Conservation (phyloP, 768 basidiomycete genomes). For the Boletus fagicola region DNA sequence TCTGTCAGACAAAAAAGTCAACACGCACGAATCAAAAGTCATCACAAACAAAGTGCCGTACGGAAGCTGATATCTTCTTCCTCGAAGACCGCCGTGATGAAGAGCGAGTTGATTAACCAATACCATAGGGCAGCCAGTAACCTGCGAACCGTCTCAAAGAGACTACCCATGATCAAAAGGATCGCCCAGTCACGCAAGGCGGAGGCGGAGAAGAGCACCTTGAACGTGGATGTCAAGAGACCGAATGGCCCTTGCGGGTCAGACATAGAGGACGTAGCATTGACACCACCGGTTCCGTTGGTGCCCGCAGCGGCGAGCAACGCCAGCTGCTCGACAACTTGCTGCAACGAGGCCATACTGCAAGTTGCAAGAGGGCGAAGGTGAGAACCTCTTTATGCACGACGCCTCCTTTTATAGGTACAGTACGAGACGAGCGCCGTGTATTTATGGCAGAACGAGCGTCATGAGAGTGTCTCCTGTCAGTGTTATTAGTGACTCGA, state of each 20-base stretch:
- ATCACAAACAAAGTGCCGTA: constrained; percentile 30
- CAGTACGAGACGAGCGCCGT: background rate
- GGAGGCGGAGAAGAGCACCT: constrained; percentile 49
- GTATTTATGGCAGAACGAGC: background rate
- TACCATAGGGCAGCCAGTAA: constrained; percentile 42
- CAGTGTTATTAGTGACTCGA: constrained; percentile 6
- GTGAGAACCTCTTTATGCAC: background rate
- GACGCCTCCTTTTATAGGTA: constrained; percentile 13
- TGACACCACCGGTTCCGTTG: constrained; percentile 12
- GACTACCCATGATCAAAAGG: constrained; percentile 58
- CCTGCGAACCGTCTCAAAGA: constrained; percentile 59
- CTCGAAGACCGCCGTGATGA: constrained; percentile 61
- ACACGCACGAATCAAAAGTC: background rate
- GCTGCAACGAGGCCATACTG: constrained; percentile 28
- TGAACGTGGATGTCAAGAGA: constrained; percentile 37
- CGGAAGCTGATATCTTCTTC: constrained; percentile 57
- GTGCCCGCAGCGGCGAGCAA: constrained; percentile 21
- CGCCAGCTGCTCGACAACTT: constrained; percentile 30
- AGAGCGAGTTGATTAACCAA: constrained; percentile 49
- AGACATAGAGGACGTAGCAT: constrained; percentile 13
- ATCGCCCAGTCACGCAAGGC: constrained; percentile 64
- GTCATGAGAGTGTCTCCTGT: background rate
- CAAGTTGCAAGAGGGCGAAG: background rate
- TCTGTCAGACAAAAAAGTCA: constrained; percentile 35
- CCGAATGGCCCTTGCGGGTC: constrained; percentile 20